Base-by-base conservation (phyloP, 2,329 filamentous ascomycete species). In the Colletotrichum lindemuthianum region DNA sequence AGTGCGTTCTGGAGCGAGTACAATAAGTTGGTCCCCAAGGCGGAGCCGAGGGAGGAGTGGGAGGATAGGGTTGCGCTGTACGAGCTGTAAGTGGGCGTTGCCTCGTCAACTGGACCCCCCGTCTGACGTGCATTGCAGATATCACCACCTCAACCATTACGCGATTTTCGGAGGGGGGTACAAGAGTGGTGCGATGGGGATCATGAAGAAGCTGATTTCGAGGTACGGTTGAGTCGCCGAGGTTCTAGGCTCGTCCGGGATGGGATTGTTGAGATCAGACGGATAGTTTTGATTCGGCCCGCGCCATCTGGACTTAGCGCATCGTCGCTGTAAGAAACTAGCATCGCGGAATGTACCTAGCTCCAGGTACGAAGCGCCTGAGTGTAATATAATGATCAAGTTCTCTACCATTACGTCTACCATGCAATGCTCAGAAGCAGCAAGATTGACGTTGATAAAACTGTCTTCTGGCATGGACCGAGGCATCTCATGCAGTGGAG, bases 61-160 rank as follows among this genome's bases (percentile, higher is more conserved):
- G 88, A 91, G n/a, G 94, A 97, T 76, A 84, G 95, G 15, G 79
- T 97, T 34, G 79, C 80, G 69, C 77, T 98, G 66, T 97, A 98
- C 77, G 92, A 97, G 76, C 74, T 97, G 86, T 93, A 73, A 81
- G 90, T 88, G 7, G 24, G 49, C 51, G 11, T 57, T 59, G 34
- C 55, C 11, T 58, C 33, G 55, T n/a, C 15, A 37, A n/a, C 34
- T 24, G n/a, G 24, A 24, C 4, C 3, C 24, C n/a, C 49, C 37
- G n/a, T 61, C 70, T 76, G 56, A 72, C 64, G 24, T 7, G 58
- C 50, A 13, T 34, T 49, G 9, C 69, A 92, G 90, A 67, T 95
- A 97, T 75, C 95, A 97, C 75, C 91, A 97, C 73, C 78, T 97
- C 32, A 97, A 97, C 68, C 95, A 97, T 70, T 90, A 89, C 80